phyloP scores from a whole-genome alignment of 2,329 filamentous ascomycete genomes.

The Pestalotiopsis sp. region DNA sequence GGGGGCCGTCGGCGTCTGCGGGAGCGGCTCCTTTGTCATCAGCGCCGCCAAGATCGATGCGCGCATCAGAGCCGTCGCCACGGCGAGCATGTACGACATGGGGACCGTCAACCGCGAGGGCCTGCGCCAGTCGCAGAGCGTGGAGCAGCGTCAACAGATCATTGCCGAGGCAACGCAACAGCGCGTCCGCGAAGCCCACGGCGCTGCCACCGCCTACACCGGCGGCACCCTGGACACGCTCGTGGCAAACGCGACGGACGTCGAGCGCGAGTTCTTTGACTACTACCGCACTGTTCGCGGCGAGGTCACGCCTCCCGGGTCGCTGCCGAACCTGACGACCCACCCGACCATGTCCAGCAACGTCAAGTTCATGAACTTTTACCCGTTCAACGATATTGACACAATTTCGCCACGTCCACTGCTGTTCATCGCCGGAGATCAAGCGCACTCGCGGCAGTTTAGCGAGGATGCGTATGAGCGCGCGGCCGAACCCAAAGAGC shows the following conservation, averaged over 20 bases:
- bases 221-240: background rate
- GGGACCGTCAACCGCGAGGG: background rate
- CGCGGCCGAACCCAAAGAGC: background rate
- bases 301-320: background rate
- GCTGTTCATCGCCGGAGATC: background rate
- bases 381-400: background rate
- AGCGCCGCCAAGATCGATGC: background rate
- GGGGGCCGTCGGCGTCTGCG: background rate
- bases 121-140: background rate
- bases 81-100: background rate
- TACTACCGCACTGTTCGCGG: background rate
- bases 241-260: background rate
- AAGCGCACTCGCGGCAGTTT: background rate
- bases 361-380: background rate
- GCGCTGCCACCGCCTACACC: background rate
- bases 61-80: background rate
- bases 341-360: background rate
- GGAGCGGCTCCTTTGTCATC: background rate
- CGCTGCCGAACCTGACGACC: background rate
- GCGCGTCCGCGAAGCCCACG: background rate
- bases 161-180: background rate
- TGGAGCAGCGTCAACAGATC: background rate
- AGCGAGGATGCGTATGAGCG: background rate
- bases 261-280: background rate
- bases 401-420: background rate